Base-by-base conservation (phyloP, 2,329 filamentous ascomycete genomes). In the Ramichloridium luteum region DNA sequence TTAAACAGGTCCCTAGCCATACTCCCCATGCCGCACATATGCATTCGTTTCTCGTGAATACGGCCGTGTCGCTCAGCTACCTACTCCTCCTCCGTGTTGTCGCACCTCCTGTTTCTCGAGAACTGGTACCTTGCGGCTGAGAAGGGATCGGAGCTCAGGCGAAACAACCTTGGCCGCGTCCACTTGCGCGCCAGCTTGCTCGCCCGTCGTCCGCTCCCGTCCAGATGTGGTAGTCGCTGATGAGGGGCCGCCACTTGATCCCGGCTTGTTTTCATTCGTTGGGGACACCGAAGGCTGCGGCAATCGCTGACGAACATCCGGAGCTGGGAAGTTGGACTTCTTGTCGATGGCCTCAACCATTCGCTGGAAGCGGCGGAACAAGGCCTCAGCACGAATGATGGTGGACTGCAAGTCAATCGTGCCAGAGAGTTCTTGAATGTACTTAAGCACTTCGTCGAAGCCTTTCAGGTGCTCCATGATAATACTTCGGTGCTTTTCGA, bases 391-490 rank as follows among this genome's bases (percentile, higher is more conserved):
- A 17, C 86, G 74, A 37, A 93, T 75, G 12, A 96, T 71, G 0
- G 84, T 92, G 1, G 79, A 79, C 31, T 85, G 72, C 1, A 98
- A 71, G 45, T 98, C 90, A 51, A 98, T 96, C 2, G 80, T 92
- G 42, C 80, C 80, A 4, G 84, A 93, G 1, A 98, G 72, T 54
- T 98, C 90, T 52, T 98, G 98, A 48, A 98, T 84, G 52, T 96
- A 98, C 65, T 98, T 98, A 16, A 98, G 63, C 17, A 98, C 84
- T 57, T 98, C 92, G 43, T 98, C 90, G 59, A 98, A 98, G 47
- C 88, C 82, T 52, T 84, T 73, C 15, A 98, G 63, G 57, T 98
- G 90, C 34, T 80, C 74, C 78, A 98, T 93, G 40, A 98, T 96
- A 9, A 96, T 80, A 50, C 88, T 80, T n/a, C 88, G 67, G 50